phyloP scores from a whole-genome alignment of 306 rosid species.

The Gillenia trifoliata region DNA sequence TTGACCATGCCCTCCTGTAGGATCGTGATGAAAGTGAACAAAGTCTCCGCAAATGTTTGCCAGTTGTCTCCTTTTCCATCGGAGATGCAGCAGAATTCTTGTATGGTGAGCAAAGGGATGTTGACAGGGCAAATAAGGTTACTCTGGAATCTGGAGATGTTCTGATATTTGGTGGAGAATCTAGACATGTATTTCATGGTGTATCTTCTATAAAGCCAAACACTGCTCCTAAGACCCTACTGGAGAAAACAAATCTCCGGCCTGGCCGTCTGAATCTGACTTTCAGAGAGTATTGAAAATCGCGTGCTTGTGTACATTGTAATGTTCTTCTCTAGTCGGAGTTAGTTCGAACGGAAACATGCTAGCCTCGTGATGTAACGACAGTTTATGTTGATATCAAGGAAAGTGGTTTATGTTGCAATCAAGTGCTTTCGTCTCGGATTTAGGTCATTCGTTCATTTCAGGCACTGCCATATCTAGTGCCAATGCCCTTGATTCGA shows the following conservation, averaged over 20 bases:
- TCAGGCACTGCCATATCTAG: neutral
- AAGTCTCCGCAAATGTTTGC: slow-evolving; percentile 38
- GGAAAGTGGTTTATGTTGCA: neutral
- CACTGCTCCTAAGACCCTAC: slow-evolving; percentile 49
- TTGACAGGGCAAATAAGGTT: slow-evolving; percentile 34
- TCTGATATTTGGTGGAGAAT: slow-evolving; percentile 70
- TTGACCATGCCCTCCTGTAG: slow-evolving; percentile 15
- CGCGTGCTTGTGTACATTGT: neutral
- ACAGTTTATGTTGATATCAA: slow-evolving; percentile 1
- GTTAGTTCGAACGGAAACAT: neutral
- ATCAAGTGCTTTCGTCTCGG: neutral
- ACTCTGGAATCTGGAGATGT: slow-evolving; percentile 71
- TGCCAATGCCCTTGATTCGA: neutral
- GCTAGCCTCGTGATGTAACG: neutral
- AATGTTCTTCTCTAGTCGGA: neutral
- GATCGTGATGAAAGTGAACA: slow-evolving; percentile 71
- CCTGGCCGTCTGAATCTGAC: slow-evolving; percentile 79
- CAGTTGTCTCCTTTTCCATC: slow-evolving; percentile 82
- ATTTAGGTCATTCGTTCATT: neutral
- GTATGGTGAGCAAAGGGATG: slow-evolving; percentile 44
- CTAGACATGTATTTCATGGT: slow-evolving; percentile 71
- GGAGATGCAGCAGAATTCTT: slow-evolving; percentile 74
- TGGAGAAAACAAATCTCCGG: slow-evolving; percentile 40
- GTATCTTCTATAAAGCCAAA: slow-evolving; percentile 35
- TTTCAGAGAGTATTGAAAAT: slow-evolving; percentile 49